phyloP scores from a whole-genome alignment of 2,329 filamentous ascomycete species.

The Aureobasidium vineae region DNA sequence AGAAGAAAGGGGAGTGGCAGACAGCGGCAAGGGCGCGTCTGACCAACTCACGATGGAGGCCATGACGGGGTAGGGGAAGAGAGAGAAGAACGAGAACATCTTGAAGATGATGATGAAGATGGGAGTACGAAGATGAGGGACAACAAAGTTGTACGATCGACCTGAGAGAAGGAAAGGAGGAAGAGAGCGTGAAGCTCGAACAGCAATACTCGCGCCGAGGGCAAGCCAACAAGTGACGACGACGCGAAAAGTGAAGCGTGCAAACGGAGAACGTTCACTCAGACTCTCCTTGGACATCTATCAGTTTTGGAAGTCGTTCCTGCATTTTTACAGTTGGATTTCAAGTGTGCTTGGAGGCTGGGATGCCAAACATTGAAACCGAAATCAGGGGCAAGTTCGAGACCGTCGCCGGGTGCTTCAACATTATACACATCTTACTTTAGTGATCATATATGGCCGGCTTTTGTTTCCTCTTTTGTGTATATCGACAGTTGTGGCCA shows the following conservation, averaged over 20 bases:
- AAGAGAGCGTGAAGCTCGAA: neutral
- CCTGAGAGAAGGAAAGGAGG: neutral
- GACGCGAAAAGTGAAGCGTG: neutral
- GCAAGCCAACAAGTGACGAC: neutral
- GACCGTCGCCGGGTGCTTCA: neutral
- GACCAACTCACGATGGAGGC: neutral
- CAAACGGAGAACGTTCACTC: neutral
- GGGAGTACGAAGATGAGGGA: neutral
- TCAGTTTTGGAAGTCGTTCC: neutral
- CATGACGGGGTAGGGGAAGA: neutral
- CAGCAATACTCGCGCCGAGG: neutral
- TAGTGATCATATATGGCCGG: too few relatives aligned
- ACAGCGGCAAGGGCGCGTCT: neutral
- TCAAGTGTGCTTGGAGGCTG: neutral
- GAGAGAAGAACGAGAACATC: neutral
- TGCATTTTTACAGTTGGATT: neutral
- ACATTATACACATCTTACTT: neutral
- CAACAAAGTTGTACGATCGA: neutral
- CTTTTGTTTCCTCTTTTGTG: neutral
- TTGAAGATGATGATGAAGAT: neutral
- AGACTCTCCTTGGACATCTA: neutral
- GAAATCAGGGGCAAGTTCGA: conserved; percentile 4
- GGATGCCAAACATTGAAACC: neutral
- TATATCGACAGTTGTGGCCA: neutral
- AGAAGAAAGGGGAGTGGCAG: neutral